phyloP scores from a whole-genome alignment of 768 basidiomycete species.

The Cystofilobasidium bisporidii region DNA sequence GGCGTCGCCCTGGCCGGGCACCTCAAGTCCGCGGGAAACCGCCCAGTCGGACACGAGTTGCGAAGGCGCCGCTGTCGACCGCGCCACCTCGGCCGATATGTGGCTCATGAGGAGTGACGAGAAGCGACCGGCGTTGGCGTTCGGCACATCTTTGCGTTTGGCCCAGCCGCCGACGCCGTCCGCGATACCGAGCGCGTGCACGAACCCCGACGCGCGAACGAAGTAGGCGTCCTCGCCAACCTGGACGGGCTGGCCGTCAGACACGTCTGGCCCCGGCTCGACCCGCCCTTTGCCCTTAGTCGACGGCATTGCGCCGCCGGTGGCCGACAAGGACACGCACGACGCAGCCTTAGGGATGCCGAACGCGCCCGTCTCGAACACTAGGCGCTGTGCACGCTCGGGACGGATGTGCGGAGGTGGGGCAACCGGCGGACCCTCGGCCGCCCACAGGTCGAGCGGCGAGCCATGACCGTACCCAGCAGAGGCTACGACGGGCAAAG shows the following conservation, averaged over 20 bases:
- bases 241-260: slow-evolving; percentile 26
- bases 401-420: not conserved
- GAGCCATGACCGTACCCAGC: not conserved
- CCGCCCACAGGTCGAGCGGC: not conserved
- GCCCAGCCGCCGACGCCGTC: slow-evolving; percentile 91
- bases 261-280: not conserved
- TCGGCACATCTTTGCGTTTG: slow-evolving; percentile 28
- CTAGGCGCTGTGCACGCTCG: not conserved
- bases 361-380: slow-evolving; percentile 26
- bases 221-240: slow-evolving; percentile 87
- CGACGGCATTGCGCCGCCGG: slow-evolving; percentile 1
- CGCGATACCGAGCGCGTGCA: slow-evolving; percentile 81
- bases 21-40: not conserved
- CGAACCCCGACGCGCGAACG: slow-evolving; percentile 29
- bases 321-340: not conserved
- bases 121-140: slow-evolving; percentile 23
- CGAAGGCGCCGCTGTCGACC: not conserved
- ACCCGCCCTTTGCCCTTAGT: not conserved
- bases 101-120: not conserved
- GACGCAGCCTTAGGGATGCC: slow-evolving; percentile 17
- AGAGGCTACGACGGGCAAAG: not conserved
- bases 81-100: slow-evolving; percentile 1
- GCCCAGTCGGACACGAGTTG: not conserved
- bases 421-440: not conserved
- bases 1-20: slow-evolving; percentile 24